Evolutionary conservation across 805 yeast species (phyloP), one percentile per base, ranked within the genome.

Genomic region (Monosporozyma solicola): DNA sequence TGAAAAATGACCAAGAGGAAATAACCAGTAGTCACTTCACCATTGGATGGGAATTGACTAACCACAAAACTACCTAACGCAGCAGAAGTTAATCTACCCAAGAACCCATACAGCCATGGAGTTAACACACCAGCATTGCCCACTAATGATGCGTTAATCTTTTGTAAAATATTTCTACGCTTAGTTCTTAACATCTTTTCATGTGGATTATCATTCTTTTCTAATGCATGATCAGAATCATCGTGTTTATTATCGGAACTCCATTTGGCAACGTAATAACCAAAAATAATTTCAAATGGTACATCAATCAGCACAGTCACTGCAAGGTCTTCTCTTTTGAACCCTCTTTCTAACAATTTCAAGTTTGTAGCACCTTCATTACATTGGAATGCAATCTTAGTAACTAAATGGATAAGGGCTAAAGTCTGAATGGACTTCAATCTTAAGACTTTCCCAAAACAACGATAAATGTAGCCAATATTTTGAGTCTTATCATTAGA

Each of bases 191-290:
- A 39, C 7, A 44, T 49, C 13, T 53, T 16, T 22, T 53, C 55
- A 53, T 53, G 54, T 13, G 43, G 33, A 22, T 24, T 32, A 24
- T 41, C 54, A 16, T 52, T 51, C 3, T 51, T 47, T 16, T 55
- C 48, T 7, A 3, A n/a, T 6, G 47, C 41, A n/a, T n/a, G 27
- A 22, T 43, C 33, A 37, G 31, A 29, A 2, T 47, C 47, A 11
- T 46, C 55, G 25, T 24, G 46, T 24, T 43, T 43, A 1, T 56
- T 27, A 3, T 95, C 95, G 0, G 86, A 79, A 0, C 96, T 87
- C 97, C 97, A 89, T 61, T 89, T 81, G 5, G 96, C 99, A 1
- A 95, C 95, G 61, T 90, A 91, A 67, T 90, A 94, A 1, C 99
- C 98, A 70, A 94, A 92, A 3, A 92, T 71, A 66, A 94, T 85